phyloP scores from a whole-genome alignment of 768 basidiomycete species.

The Xerocomus brunneocitrinus region DNA sequence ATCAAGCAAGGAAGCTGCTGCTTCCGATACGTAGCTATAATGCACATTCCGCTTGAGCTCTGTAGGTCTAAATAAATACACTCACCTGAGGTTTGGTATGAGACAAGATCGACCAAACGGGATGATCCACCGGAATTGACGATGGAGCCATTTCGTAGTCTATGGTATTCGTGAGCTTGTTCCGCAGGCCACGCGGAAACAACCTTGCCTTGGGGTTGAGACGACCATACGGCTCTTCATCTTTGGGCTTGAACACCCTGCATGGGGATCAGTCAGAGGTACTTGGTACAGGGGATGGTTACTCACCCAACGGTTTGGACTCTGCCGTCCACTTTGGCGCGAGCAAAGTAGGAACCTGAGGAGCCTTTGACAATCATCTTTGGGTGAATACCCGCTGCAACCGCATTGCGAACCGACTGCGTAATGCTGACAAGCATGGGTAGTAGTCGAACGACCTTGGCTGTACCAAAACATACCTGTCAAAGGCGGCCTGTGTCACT shows the following conservation, averaged over 20 bases:
- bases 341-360: conserved; percentile 89
- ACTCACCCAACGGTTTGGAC: conserved; percentile 79
- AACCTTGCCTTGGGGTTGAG: conserved; percentile 73
- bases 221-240: conserved; percentile 84
- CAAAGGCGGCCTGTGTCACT: conserved; percentile 70
- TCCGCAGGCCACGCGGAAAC: background rate
- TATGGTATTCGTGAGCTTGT: conserved; percentile 23
- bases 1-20: conserved; percentile 83
- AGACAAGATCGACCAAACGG: conserved; percentile 87
- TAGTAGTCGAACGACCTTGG: background rate
- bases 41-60: background rate
- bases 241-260: conserved; percentile 90
- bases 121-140: conserved; percentile 85
- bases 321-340: conserved; percentile 69
- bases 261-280: background rate
- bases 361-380: conserved; percentile 90
- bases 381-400: conserved; percentile 76
- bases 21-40: conserved; percentile 79
- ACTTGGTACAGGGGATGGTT: background rate
- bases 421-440: conserved; percentile 42
- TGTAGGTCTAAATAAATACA: background rate
- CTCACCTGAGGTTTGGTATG: conserved; percentile 81
- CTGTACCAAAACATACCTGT: conserved; percentile 44
- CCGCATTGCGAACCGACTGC: conserved; percentile 62
- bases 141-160: conserved; percentile 89